Evolutionary conservation across 2,329 filamentous ascomycete species (phyloP).

Genomic region (Phyllosticta citriasiana): DNA sequence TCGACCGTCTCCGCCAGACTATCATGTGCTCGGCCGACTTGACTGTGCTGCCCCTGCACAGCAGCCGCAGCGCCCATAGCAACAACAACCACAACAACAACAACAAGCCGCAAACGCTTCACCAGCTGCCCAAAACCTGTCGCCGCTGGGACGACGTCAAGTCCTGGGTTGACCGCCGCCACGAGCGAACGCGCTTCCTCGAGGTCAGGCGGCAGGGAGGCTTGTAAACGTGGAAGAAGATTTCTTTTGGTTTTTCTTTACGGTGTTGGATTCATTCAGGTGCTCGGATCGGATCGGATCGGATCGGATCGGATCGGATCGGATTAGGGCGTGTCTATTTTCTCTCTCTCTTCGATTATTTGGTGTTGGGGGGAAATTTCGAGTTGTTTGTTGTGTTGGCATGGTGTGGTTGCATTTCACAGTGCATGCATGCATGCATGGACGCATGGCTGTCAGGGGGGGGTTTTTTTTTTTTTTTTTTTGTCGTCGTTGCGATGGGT

Average conservation of each 20-base stretch:
- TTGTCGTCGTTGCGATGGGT: too few relatives aligned
- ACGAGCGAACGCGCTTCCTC: conserved; percentile 4
- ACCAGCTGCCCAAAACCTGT: conserved; percentile 1
- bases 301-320: too few relatives aligned
- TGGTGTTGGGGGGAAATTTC: too few relatives aligned
- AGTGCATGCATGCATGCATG: too few relatives aligned
- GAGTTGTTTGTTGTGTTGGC: too few relatives aligned
- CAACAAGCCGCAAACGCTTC: not conserved
- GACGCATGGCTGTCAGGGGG: too few relatives aligned
- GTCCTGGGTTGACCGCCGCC: conserved; percentile 6
- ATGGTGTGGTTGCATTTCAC: too few relatives aligned
- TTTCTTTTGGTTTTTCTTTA: not conserved
- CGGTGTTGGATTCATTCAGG: too few relatives aligned
- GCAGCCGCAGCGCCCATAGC: not conserved
- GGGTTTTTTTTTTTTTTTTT: too few relatives aligned
- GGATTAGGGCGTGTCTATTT: too few relatives aligned
- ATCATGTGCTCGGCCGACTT: conserved; percentile 10
- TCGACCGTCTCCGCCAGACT: conserved; percentile 6
- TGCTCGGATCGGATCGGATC: too few relatives aligned
- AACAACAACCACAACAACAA: not conserved
- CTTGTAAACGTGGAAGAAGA: not conserved
- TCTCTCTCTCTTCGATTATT: too few relatives aligned
- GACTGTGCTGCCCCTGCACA: conserved; percentile 2
- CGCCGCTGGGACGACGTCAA: conserved; percentile 8
- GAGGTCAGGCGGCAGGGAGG: not conserved